Base-by-base conservation (phyloP, 2,329 filamentous ascomycete genomes). In the Colletotrichum shisoi region DNA sequence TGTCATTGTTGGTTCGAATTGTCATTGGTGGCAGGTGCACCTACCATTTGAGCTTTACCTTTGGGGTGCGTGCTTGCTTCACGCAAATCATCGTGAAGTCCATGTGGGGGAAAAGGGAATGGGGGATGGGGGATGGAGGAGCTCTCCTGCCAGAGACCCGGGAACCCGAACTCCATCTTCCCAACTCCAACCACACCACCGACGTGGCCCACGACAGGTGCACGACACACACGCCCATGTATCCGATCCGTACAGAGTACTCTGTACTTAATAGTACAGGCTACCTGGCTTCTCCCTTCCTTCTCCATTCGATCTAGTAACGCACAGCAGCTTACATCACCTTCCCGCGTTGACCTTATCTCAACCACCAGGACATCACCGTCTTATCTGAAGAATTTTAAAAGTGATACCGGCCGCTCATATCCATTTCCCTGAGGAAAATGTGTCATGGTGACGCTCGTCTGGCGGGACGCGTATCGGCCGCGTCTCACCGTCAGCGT, bases 41-140 rank as follows among this genome's bases (percentile, higher is more conserved):
- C 60, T 63, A 57, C 64, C 60, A 63, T 34, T 51, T 54, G n/a
- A 15, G 12, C 45, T 49, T 62, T 46, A 13, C 44, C 7, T 44
- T 46, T 63, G 27, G 24, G 63, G 63, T 52, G 56, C 63, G 46
- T 56, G 61, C 64, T 19, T 64, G 45, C 61, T 42, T 52, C 60
- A 27, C 53, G 31, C 60, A 53, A 59, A 59, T 39, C 57, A 67
- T 67, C 64, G 64, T 67, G 56, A 58, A 44, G 19, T 58, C 31
- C 13, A 48, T 17, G 56, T 48, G 56, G 44, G 56, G 53, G 40
- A n/a, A 24, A 19, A n/a, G 56, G 31, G 42, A 8, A 37, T 17
- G 31, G 34, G 2, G 24, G 13, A 37, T 17, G 31, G 34, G 2
- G 24, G 13, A 49, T 8, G n/a, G 24, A 5, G 48, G n/a, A 34